Conservation (phyloP, 331 rosid genomes). For the Prunus yedoensis region DNA sequence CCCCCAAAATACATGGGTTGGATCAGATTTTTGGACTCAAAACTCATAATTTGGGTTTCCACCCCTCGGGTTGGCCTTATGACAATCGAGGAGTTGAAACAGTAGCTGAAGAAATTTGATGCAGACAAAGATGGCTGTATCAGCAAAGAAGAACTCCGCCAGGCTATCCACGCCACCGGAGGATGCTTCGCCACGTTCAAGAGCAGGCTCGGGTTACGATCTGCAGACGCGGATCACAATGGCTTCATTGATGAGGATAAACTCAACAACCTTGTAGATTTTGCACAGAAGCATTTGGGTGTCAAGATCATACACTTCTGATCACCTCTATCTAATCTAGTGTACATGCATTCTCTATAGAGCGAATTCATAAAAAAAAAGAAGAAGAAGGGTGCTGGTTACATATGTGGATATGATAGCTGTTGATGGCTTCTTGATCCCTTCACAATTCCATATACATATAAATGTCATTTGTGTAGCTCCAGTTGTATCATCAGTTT, state of each 20-base stretch:
- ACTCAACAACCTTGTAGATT: slow-evolving; percentile 24
- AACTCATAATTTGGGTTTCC: too few species aligned
- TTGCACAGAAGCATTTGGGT: slow-evolving; percentile 16
- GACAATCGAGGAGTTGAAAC: slow-evolving; percentile 22
- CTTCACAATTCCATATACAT: not conserved
- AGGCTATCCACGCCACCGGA: slow-evolving; percentile 6
- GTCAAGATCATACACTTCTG: slow-evolving; percentile 1
- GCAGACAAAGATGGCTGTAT: slow-evolving; percentile 14
- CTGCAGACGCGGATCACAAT: slow-evolving; percentile 18
- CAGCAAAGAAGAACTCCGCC: slow-evolving; percentile 12
- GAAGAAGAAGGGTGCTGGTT: not conserved
- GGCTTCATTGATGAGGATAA: slow-evolving; percentile 23
- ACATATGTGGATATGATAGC: too few species aligned
- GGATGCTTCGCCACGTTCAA: slow-evolving; percentile 12
- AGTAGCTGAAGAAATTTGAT: slow-evolving; percentile 20
- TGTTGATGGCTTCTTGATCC: not conserved
- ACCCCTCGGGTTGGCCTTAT: not conserved
- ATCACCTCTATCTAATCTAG: not conserved
- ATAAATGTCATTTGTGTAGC: not conserved
- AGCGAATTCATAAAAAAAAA: not conserved
- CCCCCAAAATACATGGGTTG: too few species aligned
- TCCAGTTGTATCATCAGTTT: too few species aligned
- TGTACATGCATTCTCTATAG: not conserved
- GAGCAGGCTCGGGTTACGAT: not conserved
- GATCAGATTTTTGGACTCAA: too few species aligned